Percentiles rank a stretch among this genome's conserved stretches.
These are phyloP conservation scores for Lasiodiplodia theobromae DNA, from an alignment of 2,329 filamentous ascomycete genomes.

Conservation along the genomic window DNA sequence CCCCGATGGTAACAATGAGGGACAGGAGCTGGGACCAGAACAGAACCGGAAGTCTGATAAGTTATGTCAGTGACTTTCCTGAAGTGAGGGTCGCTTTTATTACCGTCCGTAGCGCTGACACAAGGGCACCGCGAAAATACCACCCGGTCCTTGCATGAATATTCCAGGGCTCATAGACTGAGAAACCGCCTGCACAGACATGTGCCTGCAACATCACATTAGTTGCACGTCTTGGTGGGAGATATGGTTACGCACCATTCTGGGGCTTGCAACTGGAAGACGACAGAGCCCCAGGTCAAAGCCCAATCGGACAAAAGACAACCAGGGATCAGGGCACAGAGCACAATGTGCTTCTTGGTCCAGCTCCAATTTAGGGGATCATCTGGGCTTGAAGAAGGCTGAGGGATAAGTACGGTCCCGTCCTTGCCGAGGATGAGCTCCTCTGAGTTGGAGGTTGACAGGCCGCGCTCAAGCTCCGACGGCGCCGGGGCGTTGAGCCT, in stretches of 20 bases:
- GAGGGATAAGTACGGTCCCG: constrained; percentile 36
- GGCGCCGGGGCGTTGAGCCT: constrained; percentile 3
- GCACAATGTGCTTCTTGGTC: constrained; percentile 37
- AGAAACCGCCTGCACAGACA: constrained; percentile 42
- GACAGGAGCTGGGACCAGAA: constrained; percentile 40
- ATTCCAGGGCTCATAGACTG: constrained; percentile 48
- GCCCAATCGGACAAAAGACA: constrained; percentile 36
- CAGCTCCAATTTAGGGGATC: constrained; percentile 46
- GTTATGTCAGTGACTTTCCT: neutral
- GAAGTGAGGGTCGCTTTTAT: neutral
- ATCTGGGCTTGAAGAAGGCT: constrained; percentile 37
- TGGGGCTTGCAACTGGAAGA: constrained; percentile 31
- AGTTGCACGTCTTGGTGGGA: constrained; percentile 14
- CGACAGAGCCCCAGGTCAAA: constrained; percentile 33
- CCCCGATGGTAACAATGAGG: constrained; percentile 34
- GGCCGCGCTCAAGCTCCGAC: constrained; percentile 11
- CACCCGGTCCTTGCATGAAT: constrained; percentile 35
- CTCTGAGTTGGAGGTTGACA: constrained; percentile 12
- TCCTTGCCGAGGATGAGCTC: constrained; percentile 20
- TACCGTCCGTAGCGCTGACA: constrained; percentile 52
- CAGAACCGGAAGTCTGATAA: constrained; percentile 37
- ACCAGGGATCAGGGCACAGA: constrained; percentile 34
- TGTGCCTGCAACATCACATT: constrained; percentile 39
- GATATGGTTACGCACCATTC: constrained; percentile 22
- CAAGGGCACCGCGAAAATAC: constrained; percentile 37